Evolutionary conservation across 495 filamentous ascomycete species (phyloP), one percentile per base, ranked within the genome.

Genomic region (Penicillium flavigenum): DNA sequence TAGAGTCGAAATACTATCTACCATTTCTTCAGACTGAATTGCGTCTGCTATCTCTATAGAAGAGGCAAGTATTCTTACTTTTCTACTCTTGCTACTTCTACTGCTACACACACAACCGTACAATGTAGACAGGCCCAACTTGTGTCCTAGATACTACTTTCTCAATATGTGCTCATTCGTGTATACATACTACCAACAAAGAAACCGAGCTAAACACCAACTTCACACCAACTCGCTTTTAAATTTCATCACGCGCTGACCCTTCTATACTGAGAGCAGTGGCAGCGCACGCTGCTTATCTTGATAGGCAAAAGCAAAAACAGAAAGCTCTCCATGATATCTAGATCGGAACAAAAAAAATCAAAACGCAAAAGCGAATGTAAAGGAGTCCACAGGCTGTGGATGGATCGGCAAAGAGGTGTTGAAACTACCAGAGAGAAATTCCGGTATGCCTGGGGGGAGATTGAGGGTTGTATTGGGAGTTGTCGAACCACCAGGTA

Each of bases 301-400:
- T 88, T 57, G 84, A 80, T 80, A 76, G 17, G 89, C 88, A 54
- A 84, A 83, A 62, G 76, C 75, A 41, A 54, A 39, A 36, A 45
- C 55, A 56, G 39, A 51, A 56, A 88, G 81, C 64, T 89, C 89
- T 63, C 76, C 72, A 64, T 89, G 78, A 41, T 61, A 96, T 83
- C 73, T 88, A 91, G 53, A 79, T 79, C 27, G 91, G 79, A 76
- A 93, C 89, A 56, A 86, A 85, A 85, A 43, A 7, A 83, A 81
- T 70, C 24, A 50, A 26, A 24, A 48, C 22, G 29, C 43, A 43
- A 49, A 47, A 54, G 45, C 93, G 89, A 47, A 95, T 83, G 65
- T 92, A 39, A 63, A 56, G 43, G 49, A 59, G 42, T 56, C 63
- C 63, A 66, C 52, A 16, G 17, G n/a, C 24, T 39, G 52, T 51